phyloP scores from a whole-genome alignment of 2,329 filamentous ascomycete species.

The Nemania abortiva region DNA sequence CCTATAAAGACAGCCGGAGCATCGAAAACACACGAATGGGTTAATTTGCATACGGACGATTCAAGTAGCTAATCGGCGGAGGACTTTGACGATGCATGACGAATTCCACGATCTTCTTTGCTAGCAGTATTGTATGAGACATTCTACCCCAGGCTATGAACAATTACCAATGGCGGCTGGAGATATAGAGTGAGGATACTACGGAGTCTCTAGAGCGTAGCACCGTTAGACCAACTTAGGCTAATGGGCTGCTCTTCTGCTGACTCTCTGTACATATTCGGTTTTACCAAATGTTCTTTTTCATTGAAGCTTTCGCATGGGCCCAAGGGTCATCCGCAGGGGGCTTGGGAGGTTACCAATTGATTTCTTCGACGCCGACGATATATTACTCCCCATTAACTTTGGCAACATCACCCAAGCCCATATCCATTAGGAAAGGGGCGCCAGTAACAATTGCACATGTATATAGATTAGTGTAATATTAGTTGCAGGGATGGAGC shows the following conservation, averaged over 20 bases:
- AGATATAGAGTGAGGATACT: slow-evolving; percentile 20
- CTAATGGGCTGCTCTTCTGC: slow-evolving; percentile 15
- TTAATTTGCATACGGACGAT: slow-evolving; percentile 1
- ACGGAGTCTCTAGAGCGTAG: slow-evolving; percentile 21
- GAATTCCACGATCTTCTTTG: slow-evolving; percentile 30
- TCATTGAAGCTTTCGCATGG: slow-evolving; percentile 9
- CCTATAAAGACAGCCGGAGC: slow-evolving; percentile 60
- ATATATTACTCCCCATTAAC: slow-evolving; percentile 3
- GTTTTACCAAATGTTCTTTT: slow-evolving; percentile 17
- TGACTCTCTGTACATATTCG: slow-evolving; percentile 13
- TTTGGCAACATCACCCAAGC: background rate
- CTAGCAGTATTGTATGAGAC: slow-evolving; percentile 23
- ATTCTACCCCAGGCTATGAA: slow-evolving; percentile 7
- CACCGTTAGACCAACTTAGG: slow-evolving; percentile 7
- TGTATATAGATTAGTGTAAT: slow-evolving; percentile 33
- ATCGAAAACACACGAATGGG: background rate
- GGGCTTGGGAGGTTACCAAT: slow-evolving; percentile 29
- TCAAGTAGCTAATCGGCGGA: background rate
- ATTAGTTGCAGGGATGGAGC: slow-evolving; percentile 15
- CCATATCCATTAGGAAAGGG: background rate
- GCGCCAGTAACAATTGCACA: background rate
- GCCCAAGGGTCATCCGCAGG: slow-evolving; percentile 12
- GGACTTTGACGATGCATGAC: slow-evolving; percentile 22
- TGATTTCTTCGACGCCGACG: slow-evolving; percentile 20
- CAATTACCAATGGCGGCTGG: slow-evolving; percentile 2